Evolutionary conservation across 2,329 filamentous ascomycete species (phyloP), one percentile per base, ranked within the genome.

Genomic region (Cytospora paraplurivora): DNA sequence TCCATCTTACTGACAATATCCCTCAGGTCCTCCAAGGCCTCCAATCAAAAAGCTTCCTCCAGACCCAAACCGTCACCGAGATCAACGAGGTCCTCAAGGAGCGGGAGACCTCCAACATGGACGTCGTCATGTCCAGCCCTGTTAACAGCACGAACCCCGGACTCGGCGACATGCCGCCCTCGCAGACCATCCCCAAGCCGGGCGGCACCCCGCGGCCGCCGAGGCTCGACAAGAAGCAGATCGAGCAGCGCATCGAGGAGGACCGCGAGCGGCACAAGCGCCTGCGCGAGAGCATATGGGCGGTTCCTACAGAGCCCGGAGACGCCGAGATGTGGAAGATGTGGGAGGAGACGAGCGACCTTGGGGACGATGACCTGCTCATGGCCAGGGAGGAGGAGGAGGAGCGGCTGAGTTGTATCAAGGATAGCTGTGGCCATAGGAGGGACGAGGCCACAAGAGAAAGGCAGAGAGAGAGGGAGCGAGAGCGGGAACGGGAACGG

Each of bases 201-300:
- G 69, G 71, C 12, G 53, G 58, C 32, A 66, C 52, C 62, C 67
- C 27, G 7, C 76, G 69, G 65, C 72, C 70, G 64, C 71, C 68
- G 53, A 75, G 78, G 17, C 75, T 95, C 58, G 92, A 97, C 72
- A 95, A 94, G 77, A 85, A 90, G 62, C 91, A 97, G 77, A 91
- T 97, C 59, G 93, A 98, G 77, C 93, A 98, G 79, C 84, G 95
- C 49, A 97, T 99, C 67, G 96, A 99, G 71, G 96, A 99, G 77
- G 95, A 99, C 76, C 83, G 95, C 4, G 95, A 99, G 76, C 82
- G 95, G 51, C 96, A 99, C 76, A 99, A 99, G 81, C 82, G 94
- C 51, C 80, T 94, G 71, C 81, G 95, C 27, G 95, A 99, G 78
- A 93, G 88, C 70, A 96, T 97, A 67, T 99, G 96, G 95, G 92